A percentile compares a stretch with the other conserved stretches of the same genome.
phyloP scores from a whole-genome alignment of 2,329 filamentous ascomycete genomes.

The Colletotrichum cereale region DNA sequence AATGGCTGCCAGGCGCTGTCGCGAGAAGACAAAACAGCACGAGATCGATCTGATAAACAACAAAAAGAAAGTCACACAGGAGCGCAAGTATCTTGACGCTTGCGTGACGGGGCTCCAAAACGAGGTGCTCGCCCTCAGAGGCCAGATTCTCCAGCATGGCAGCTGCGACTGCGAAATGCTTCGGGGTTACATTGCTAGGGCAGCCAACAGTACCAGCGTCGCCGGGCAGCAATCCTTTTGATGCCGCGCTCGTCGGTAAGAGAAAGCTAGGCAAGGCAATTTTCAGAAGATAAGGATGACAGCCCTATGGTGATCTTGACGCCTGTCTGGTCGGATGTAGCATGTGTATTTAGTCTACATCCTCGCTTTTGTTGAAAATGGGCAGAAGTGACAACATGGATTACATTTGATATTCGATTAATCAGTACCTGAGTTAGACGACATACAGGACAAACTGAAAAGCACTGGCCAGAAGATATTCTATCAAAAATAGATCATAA shows the following conservation, averaged over 20 bases:
- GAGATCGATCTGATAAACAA: conserved; percentile 27
- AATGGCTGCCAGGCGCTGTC: conserved; percentile 34
- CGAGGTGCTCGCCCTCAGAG: conserved; percentile 28
- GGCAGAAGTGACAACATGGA: no score
- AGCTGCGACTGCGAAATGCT: conserved; percentile 36
- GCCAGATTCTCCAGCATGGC: conserved; percentile 31
- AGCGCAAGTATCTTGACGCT: conserved; percentile 30
- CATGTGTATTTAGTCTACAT: no score
- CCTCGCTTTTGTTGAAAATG: no score
- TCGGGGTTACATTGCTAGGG: conserved; percentile 30
- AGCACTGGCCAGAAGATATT: no score
- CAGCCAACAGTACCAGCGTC: conserved; percentile 13
- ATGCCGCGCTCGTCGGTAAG: not conserved
- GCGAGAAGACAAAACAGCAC: conserved; percentile 36
- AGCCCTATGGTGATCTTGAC: no score
- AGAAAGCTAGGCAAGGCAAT: not conserved
- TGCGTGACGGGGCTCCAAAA: conserved; percentile 28
- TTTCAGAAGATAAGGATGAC: not conserved
- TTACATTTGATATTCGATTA: no score
- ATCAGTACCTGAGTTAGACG: no score
- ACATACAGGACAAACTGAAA: no score
- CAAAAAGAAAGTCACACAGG: conserved; percentile 17
- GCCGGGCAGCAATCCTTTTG: not conserved
- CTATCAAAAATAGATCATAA: no score
- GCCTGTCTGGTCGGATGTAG: no score